Percentiles rank a stretch among this genome's conserved stretches.
Conservation (phyloP, 345 rosid genomes). For the Boechera stricta region DNA sequence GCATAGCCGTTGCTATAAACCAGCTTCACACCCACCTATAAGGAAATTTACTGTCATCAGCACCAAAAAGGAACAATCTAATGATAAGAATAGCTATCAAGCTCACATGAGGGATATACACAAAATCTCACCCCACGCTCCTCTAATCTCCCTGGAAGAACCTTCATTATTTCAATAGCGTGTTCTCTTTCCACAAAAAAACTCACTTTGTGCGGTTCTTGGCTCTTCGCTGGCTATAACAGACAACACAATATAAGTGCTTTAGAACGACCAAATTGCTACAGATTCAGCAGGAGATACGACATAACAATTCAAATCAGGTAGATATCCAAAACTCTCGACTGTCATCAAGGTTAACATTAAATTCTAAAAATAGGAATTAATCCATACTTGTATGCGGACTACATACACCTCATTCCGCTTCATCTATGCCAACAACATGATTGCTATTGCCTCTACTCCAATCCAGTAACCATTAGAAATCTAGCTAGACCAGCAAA, state of each 20-base stretch:
- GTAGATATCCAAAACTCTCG: not conserved
- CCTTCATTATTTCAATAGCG: constrained; percentile 56
- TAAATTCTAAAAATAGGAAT: not conserved
- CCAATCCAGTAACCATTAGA: not conserved
- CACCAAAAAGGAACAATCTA: constrained; percentile 22
- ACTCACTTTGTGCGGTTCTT: constrained; percentile 84
- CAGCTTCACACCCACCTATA: constrained; percentile 79
- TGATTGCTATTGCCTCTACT: not conserved
- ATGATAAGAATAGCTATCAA: constrained; percentile 16
- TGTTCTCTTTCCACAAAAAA: constrained; percentile 63
- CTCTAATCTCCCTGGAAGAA: constrained; percentile 58
- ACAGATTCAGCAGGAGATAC: constrained; percentile 14
- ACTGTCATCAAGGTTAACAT: not conserved
- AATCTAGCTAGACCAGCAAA: not conserved
- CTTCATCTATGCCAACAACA: not conserved
- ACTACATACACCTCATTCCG: constrained; percentile 2
- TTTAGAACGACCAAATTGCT: constrained; percentile 12
- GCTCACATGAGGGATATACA: constrained; percentile 1
- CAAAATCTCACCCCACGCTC: constrained; percentile 67
- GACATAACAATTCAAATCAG: constrained; percentile 1
- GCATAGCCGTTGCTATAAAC: constrained; percentile 77
- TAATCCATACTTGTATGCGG: not conserved
- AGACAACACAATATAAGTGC: not conserved
- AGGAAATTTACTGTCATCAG: not conserved
- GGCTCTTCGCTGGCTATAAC: constrained; percentile 70